Evolutionary conservation across 208 protist genomes (phyloP).

Genomic region (Acanthamoeba sp.): DNA sequence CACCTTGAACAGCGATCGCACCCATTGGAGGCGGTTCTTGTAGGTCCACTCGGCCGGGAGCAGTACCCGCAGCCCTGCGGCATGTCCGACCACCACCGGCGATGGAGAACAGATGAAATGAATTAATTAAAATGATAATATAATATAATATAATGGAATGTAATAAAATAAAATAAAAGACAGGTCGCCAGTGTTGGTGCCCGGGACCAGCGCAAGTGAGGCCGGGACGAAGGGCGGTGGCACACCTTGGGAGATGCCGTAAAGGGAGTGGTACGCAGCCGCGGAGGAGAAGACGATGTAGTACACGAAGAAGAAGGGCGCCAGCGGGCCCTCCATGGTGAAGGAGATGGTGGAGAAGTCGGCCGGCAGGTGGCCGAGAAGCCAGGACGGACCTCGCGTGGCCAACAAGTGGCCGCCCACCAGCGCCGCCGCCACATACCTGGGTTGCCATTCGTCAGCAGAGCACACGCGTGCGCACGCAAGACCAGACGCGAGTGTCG

Average conservation of each 20-base stretch:
- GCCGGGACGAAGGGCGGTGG: no score
- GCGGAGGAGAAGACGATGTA: constrained; percentile 7
- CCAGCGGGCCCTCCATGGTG: background rate
- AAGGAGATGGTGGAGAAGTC: constrained; percentile 7
- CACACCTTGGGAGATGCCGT: background rate
- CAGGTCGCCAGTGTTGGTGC: no score
- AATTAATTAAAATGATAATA: no score
- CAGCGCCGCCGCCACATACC: background rate
- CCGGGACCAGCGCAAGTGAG: no score
- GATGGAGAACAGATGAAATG: no score
- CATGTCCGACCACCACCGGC: background rate
- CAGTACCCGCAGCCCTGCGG: background rate
- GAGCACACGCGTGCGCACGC: background rate
- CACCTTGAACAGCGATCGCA: constrained; percentile 10
- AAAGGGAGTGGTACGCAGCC: background rate
- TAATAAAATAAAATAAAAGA: no score
- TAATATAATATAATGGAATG: no score
- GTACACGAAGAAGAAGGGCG: background rate
- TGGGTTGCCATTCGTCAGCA: background rate
- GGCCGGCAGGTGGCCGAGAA: constrained; percentile 28
- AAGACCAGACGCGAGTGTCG: background rate
- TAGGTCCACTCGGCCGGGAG: constrained; percentile 13
- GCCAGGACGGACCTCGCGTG: background rate
- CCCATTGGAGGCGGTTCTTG: background rate
- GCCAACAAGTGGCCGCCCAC: background rate